Base-by-base conservation (phyloP, 805 yeast species). In the Phaffomyces antillensis region DNA sequence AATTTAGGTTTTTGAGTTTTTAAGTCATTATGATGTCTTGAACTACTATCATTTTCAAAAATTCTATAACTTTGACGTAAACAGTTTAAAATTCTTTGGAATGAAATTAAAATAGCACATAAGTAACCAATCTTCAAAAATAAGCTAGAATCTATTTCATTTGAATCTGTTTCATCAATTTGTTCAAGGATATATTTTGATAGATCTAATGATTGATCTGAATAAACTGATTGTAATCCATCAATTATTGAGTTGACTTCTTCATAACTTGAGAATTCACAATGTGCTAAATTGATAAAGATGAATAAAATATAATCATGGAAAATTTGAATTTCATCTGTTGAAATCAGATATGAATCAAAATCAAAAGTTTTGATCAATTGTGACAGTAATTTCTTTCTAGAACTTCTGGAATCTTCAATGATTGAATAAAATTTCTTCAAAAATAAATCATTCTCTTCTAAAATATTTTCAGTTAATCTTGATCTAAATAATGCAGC, bases 161-260 rank as follows among this genome's bases (percentile, higher is more conserved):
- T 17, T 20, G 39, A 9, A 7, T 39, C 44, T 5, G 6, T 20
- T 37, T 39, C 3, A 43, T 17, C 31, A 42, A 39, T 20, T 37
- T n/a, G 2, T 24, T 30, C 36, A 12, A 28, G 40, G 5, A 34
- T 36, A 10, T 43, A 45, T 7, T 25, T 36, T 5, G 47, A 31
- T 18, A 52, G 26, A 31, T 35, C n/a, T 1, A 45, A 26, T 16
- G 47, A 54, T 32, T 48, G 46, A 4, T 44, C 43, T 2, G 37
- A 23, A 3, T 52, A 20, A 10, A 50, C 28, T 4, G 40, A 6
- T 26, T 79, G 79, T 32, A 81, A 54, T 1, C 65, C 70, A 38
- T 63, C 59, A 4, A 77, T 53, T 1, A 81, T 28, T 0, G 65
- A 47, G 39, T 73, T 68, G 0, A 77, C 71, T 42, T 83, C 87